These are phyloP conservation scores for Paramarasmius palmivorus DNA, from an alignment of 1,284 basidiomycete species.

Conservation along the genomic window DNA sequence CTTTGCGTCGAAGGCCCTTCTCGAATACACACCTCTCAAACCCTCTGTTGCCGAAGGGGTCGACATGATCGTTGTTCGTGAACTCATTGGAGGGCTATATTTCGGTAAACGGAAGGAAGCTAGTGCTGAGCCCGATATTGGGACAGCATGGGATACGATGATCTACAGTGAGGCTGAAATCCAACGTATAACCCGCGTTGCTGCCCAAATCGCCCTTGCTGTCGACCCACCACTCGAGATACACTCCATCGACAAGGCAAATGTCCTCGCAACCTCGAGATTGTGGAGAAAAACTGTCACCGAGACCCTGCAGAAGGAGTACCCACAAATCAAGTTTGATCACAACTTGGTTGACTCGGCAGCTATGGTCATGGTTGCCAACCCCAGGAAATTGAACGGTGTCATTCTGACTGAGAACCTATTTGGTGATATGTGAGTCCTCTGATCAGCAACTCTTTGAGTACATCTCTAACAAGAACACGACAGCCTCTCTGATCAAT, in stretches of 20 bases:
- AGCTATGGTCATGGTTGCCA: constrained; percentile 94
- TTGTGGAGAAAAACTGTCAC: constrained; percentile 93
- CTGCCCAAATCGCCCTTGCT: constrained; percentile 88
- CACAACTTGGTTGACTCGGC: constrained; percentile 97
- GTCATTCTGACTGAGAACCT: constrained; percentile 94
- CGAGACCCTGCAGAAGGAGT: constrained; percentile 82
- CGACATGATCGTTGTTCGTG: constrained; percentile 93
- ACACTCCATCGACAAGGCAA: constrained; percentile 98
- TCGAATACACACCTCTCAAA: constrained; percentile 92
- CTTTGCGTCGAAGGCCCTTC: constrained; percentile 89
- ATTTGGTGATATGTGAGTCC: constrained; percentile 91
- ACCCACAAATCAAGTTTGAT: constrained; percentile 82
- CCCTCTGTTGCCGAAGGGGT: constrained; percentile 84
- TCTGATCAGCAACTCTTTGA: neutral
- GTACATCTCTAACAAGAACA: constrained; percentile 2
- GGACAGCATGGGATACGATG: constrained; percentile 89
- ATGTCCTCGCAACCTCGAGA: constrained; percentile 94
- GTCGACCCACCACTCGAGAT: constrained; percentile 86
- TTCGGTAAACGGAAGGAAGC: constrained; percentile 94
- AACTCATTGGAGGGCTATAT: constrained; percentile 92
- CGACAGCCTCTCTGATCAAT: constrained; percentile 88
- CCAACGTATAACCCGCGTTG: constrained; percentile 93
- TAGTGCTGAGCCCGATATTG: constrained; percentile 58
- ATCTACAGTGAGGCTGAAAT: constrained; percentile 92
- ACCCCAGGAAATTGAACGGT: constrained; percentile 93